Evolutionary conservation across 495 filamentous ascomycete species (phyloP), one percentile per base, ranked within the genome.

Genomic region (Hypoxylon subgilvum): DNA sequence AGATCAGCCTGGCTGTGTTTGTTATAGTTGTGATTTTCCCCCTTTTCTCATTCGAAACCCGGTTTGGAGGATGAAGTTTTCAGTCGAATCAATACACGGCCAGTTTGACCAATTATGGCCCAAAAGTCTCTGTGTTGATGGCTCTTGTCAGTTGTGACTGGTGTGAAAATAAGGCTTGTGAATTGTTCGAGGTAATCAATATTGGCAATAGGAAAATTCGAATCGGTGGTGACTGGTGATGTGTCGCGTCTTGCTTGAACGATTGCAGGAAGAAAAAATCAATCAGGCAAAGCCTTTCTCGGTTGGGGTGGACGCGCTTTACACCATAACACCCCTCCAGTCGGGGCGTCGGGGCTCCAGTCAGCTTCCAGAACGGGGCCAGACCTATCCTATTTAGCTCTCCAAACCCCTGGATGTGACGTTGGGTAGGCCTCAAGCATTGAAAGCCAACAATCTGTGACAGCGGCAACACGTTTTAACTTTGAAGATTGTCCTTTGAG

Each of bases 381-480:
- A 31, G 36, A 35, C 61, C 61, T 45, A 48, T 55, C 44, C 61
- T 45, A 48, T 55, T 47, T 59, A 53, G 54, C 54, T 64, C 50
- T 53, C 44, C 46, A 28, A 39, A 53, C 61, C 61, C 61, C 53
- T 64, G 54, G 34, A 64, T 59, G 61, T 55, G 61, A 59, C 61
- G 54, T 45, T 54, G n/a, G n/a, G n/a, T n/a, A 55, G 25, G 30
- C 36, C 30, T 30, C 53, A 28, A 52, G 43, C 41, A 32, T 39
- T 32, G 59, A 16, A 34, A 53, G 19, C 10, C 21, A 13, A 27
- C 42, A 34, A 34, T 12, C 31, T 34, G 31, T 10, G 31, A 34
- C 39, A 36, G 49, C 36, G 31, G 36, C 22, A 21, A 8, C 28
- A 27, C 25, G 49, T 35, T 12, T 54, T 17, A 55, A 63, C 36